A percentile compares a stretch with the other conserved stretches of the same genome.
These are phyloP conservation scores for Hippophae tibetana DNA, from an alignment of 306 rosid genomes.

Conservation along the genomic window DNA sequence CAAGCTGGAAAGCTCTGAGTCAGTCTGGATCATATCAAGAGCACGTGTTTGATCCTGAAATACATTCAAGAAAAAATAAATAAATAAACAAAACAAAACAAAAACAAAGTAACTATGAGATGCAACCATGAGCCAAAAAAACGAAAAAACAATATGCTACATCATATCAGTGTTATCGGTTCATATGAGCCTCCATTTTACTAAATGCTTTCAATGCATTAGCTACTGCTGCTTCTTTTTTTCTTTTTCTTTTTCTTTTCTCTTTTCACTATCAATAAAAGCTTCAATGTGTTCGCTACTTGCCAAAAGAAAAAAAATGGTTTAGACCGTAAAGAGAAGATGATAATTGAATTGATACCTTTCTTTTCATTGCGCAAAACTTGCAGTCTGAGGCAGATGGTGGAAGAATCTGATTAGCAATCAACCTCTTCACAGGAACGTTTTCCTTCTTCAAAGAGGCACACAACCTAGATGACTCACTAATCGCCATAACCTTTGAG, in stretches of 20 bases:
- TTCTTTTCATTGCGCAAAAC: constrained; percentile 86
- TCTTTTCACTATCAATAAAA: too few relatives aligned
- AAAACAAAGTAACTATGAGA: background rate
- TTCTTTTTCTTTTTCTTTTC: too few relatives aligned
- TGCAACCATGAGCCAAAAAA: background rate
- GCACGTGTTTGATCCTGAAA: constrained; percentile 91
- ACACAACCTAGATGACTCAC: constrained; percentile 81
- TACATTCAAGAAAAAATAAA: background rate
- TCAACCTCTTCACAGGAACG: constrained; percentile 86
- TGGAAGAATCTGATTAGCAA: constrained; percentile 90
- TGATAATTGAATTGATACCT: constrained; percentile 36
- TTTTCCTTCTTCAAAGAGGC: constrained; percentile 80
- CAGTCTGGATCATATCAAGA: constrained; percentile 62
- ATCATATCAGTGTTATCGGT: too few relatives aligned
- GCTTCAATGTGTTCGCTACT: background rate
- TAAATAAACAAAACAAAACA: background rate
- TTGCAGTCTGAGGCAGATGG: constrained; percentile 95
- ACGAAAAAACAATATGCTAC: too few relatives aligned
- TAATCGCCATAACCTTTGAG: constrained; percentile 87
- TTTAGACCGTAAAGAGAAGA: constrained; percentile 1
- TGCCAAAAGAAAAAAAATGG: background rate
- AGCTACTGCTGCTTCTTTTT: too few relatives aligned
- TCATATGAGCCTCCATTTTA: too few relatives aligned
- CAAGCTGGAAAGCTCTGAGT: constrained; percentile 62
- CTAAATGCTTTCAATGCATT: too few relatives aligned